These are phyloP conservation scores for Beauveria sp. DNA, from an alignment of 2,329 filamentous ascomycete species.

Conservation along the genomic window DNA sequence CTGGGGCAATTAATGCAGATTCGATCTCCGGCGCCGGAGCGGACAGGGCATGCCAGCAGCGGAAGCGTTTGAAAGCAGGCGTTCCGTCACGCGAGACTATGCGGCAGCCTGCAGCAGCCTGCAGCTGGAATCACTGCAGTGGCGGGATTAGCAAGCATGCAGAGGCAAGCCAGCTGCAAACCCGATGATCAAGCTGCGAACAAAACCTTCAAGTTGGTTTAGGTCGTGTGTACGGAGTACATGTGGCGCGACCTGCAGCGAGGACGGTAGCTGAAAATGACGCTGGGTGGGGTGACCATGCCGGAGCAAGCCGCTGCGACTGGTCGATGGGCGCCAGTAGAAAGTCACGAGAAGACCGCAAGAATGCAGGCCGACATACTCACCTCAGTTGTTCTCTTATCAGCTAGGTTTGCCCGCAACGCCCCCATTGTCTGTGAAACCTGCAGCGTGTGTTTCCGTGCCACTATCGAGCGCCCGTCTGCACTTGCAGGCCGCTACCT, in stretches of 20 bases:
- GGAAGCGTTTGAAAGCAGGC: neutral
- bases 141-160: neutral
- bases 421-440: neutral
- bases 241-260: slow-evolving; percentile 9
- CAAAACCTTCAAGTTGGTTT: neutral
- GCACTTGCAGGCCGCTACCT: neutral
- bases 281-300: slow-evolving; percentile 4
- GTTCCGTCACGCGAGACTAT: neutral
- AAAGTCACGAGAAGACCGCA: slow-evolving; percentile 7
- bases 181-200: slow-evolving; percentile 6
- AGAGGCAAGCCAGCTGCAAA: neutral
- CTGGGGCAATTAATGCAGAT: neutral
- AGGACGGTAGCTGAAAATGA: slow-evolving; percentile 11
- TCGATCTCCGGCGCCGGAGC: slow-evolving; percentile 8
- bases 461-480: neutral
- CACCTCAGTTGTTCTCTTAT: neutral
- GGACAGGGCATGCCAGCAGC: neutral
- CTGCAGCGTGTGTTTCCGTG: neutral
- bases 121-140: neutral
- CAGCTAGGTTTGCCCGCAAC: neutral
- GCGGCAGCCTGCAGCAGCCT: neutral
- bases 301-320: neutral
- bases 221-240: neutral
- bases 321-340: neutral
- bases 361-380: slow-evolving; percentile 8